Base-by-base conservation (phyloP, 179 eudicot species). In the Sideroxylon spinosum region DNA sequence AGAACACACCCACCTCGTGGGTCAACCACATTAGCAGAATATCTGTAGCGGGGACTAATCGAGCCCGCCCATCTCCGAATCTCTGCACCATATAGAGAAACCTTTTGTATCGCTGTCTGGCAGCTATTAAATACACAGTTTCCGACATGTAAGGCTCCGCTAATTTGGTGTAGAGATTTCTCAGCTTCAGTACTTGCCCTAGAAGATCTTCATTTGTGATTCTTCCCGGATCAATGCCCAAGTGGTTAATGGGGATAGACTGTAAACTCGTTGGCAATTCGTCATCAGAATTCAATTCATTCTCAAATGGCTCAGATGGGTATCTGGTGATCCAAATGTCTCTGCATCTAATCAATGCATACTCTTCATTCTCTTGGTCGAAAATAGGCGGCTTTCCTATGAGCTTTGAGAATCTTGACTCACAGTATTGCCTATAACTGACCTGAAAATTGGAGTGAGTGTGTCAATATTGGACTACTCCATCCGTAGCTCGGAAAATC, bases 21-120 rank as follows among this genome's bases (percentile, higher is more conserved):
- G 93, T 90, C 71, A 91, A 79, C 98, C 93, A 93, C 87, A 95
- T 89, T 69, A 95, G 88, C 26, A 86, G 89, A 73, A 95, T 88
- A 88, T 95, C 98, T 73, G 86, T 78, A 65, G 97, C 85, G 12
- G 98, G 97, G 52, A 93, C 97, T 16, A 95, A 86, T 60, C 81
- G 78, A 74, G 82, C 57, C 59, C 82, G 80, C 9, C 78, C 84
- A 78, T 84, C 86, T 25, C 79, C 82, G 79, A 79, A 86, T 73
- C 76, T 86, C 53, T 78, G 78, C 80, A 91, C 37, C 86, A 90
- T 76, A 76, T 78, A 81, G 78, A 93, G 79, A 75, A 90, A 83
- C 65, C 89, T 93, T 71, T 85, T 90, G 87, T 91, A 95, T 67
- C 97, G 84, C 66, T 90, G 87, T 73, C 78, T 89, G 49, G 98